Conservation (phyloP, 2,329 filamentous ascomycete species). For the Stagonosporopsis cucurbitacearum region DNA sequence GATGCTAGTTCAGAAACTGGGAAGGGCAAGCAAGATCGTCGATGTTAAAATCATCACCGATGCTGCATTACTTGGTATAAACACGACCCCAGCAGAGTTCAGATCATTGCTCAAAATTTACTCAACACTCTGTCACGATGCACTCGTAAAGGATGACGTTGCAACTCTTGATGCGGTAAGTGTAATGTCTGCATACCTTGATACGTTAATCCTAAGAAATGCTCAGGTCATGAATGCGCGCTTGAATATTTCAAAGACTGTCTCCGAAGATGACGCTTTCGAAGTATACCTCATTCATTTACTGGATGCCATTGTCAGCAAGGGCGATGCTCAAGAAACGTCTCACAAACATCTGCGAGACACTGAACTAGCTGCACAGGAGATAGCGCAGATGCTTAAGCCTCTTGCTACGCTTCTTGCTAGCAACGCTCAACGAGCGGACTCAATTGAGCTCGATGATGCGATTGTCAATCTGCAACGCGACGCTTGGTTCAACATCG, state of each 20-base stretch:
- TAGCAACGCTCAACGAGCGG: constrained; percentile 57
- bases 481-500: constrained; percentile 98
- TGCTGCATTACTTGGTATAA: constrained; percentile 76
- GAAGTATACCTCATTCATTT: constrained; percentile 84
- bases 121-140: constrained; percentile 74
- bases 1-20: constrained; percentile 95
- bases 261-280: constrained; percentile 76
- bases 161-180: constrained; percentile 74
- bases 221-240: constrained; percentile 77
- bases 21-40: constrained; percentile 78
- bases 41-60: constrained; percentile 87
- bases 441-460: constrained; percentile 61
- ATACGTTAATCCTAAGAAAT: constrained; percentile 8
- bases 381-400: constrained; percentile 85
- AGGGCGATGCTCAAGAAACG: constrained; percentile 81
- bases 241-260: constrained; percentile 74
- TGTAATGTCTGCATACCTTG: constrained; percentile 14
- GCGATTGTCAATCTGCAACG: constrained; percentile 72
- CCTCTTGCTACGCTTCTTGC: constrained; percentile 88
- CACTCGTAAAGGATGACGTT: constrained; percentile 71
- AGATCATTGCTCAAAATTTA: constrained; percentile 86
- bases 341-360: constrained; percentile 76
- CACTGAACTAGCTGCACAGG: constrained; percentile 79
- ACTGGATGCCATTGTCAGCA: constrained; percentile 85
- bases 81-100: constrained; percentile 81